Evolutionary conservation across 2,329 filamentous ascomycete genomes (phyloP).

Genomic region (Sporothrix pallida): DNA sequence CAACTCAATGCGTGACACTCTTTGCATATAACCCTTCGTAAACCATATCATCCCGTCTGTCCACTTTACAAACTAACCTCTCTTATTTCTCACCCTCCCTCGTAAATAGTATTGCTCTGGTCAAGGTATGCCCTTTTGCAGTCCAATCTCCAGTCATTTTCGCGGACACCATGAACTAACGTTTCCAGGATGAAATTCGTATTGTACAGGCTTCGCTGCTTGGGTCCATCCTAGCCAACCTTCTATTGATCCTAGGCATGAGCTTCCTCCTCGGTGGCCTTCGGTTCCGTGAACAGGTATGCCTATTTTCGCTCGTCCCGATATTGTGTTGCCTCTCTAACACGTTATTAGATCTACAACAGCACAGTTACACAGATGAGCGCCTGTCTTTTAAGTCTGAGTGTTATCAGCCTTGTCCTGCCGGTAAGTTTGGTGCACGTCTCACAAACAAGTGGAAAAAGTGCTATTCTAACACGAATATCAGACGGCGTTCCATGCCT

Average conservation of each 20-base stretch:
- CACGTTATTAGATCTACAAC: conserved; percentile 74
- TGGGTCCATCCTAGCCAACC: conserved; percentile 86
- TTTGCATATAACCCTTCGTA: conserved; percentile 24
- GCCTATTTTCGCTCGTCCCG: conserved; percentile 34
- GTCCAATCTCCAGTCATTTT: too few relatives aligned
- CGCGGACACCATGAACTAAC: conserved; percentile 39
- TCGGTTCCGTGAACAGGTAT: conserved; percentile 81
- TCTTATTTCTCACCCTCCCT: conserved; percentile 38
- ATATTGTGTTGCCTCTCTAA: not conserved
- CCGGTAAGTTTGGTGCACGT: conserved; percentile 60
- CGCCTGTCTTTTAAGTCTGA: conserved; percentile 86
- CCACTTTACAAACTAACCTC: conserved; percentile 44
- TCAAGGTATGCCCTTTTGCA: conserved; percentile 58
- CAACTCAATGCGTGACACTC: conserved; percentile 36
- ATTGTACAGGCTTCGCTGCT: conserved; percentile 91
- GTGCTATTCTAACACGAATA: not conserved
- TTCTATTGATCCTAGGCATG: conserved; percentile 90
- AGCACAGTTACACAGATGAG: conserved; percentile 96
- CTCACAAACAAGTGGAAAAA: not conserved
- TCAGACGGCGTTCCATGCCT: conserved; percentile 88
- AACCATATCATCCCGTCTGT: not conserved
- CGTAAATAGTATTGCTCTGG: conserved; percentile 69
- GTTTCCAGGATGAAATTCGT: conserved; percentile 72
- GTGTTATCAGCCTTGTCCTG: conserved; percentile 85
- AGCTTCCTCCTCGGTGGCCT: conserved; percentile 85